Percentiles rank a stretch among this genome's conserved stretches.
phyloP scores from a whole-genome alignment of 2,329 filamentous ascomycete species.

The Pseudogymnoascus sp. region DNA sequence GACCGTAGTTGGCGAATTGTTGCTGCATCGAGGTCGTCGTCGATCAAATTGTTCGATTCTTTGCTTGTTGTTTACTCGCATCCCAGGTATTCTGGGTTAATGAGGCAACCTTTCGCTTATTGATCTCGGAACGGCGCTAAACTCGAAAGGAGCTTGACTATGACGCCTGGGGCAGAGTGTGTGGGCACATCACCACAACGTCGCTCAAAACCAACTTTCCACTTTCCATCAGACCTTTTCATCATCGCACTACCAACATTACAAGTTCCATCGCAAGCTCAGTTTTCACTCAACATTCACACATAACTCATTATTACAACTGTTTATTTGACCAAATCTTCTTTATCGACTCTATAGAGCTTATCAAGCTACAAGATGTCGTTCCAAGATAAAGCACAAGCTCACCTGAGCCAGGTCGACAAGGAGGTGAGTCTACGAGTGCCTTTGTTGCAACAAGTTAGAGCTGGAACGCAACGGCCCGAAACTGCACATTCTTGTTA shows the following conservation, averaged over 20 bases:
- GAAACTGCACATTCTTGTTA: background rate
- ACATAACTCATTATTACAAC: slow-evolving; percentile 22
- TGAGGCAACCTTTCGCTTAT: slow-evolving; percentile 12
- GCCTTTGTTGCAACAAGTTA: background rate
- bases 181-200: slow-evolving; percentile 9
- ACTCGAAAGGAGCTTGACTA: slow-evolving; percentile 5
- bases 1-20: background rate
- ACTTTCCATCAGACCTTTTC: slow-evolving; percentile 7
- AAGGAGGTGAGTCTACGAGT: slow-evolving; percentile 56
- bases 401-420: slow-evolving; percentile 72
- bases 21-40: slow-evolving; percentile 9
- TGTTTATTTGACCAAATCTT: background rate
- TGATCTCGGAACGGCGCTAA: slow-evolving; percentile 9
- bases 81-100: slow-evolving; percentile 9
- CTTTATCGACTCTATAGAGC: background rate
- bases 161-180: slow-evolving; percentile 8
- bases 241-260: slow-evolving; percentile 3
- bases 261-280: slow-evolving; percentile 6
- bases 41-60: slow-evolving; percentile 7
- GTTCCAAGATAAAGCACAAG: slow-evolving; percentile 68
- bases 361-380: slow-evolving; percentile 46
- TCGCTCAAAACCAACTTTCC: slow-evolving; percentile 6
- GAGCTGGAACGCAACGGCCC: background rate
- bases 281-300: slow-evolving; percentile 16
- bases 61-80: slow-evolving; percentile 12